Base-by-base conservation (phyloP, 23 red algal species). In the Chondrus crispus region DNA sequence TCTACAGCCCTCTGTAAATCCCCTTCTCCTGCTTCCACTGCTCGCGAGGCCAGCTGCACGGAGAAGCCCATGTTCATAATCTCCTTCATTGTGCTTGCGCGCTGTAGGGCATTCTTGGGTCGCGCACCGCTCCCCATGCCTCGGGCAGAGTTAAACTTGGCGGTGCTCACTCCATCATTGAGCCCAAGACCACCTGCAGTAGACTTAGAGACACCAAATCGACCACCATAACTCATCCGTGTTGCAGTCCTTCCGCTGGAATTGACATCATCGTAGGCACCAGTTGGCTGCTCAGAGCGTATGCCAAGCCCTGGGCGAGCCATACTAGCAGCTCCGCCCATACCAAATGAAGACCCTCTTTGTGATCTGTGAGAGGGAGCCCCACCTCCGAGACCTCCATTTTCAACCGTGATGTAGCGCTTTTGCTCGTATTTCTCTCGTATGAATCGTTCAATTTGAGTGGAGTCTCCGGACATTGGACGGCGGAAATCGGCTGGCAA, bases 341-440 rank as follows among this genome's bases (percentile, higher is more conserved):
- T 19, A 16, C 5, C 81, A 42, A 64, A 35, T 32, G 6, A 20
- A 5, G n/a, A 63, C 71, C 28, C 47, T n/a, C 28, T 43, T 36
- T 19, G 71, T 32, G 24, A 38, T 43, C 32, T 1, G n/a, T 5
- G 29, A 20, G 52, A 39, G 26, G 81, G 52, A 6, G 74, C 26
- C 22, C 46, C 70, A 28, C 81, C 92, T 1, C 77, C 81, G 11
- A 81, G 50, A 28, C 85, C 81, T 16, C 81, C 91, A 30, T 81
- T 91, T 22, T 93, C 83, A 28, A 76, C 47, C 9, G 75, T 89
- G 48, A 90, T 93, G 78, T 87, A 98, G 37, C 84, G 55, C 24
- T 87, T 82, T 14, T 80, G 62, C 62, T 95, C 96, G 53, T 98
- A 98, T 84, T 98, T 98, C 52, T 98, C 93, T 60, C 92, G 81